Evolutionary conservation across 805 yeast species (phyloP).

Genomic region (Candida hispaniensis): DNA sequence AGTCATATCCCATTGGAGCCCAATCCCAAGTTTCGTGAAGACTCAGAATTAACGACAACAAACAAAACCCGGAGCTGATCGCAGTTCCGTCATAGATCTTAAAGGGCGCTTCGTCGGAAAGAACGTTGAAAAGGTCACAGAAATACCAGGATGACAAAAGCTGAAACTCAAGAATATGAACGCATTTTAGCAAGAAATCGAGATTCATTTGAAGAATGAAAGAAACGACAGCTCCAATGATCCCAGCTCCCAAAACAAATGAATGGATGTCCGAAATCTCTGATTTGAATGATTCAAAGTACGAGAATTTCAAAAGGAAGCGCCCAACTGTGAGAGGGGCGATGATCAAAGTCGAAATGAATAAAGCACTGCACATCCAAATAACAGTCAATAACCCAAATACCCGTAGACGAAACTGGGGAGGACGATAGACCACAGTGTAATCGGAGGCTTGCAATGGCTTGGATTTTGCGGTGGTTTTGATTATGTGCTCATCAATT

Average conservation of each 20-base stretch:
- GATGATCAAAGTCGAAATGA: constrained; percentile 21
- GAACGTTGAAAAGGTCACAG: not conserved
- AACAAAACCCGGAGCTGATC: too few species aligned
- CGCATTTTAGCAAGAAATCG: constrained; percentile 1
- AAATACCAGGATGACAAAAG: not conserved
- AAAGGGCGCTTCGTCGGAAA: too few species aligned
- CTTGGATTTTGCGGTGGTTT: constrained; percentile 34
- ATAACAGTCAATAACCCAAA: constrained; percentile 36
- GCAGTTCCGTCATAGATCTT: too few species aligned
- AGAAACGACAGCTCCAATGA: constrained; percentile 11
- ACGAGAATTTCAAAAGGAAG: constrained; percentile 10
- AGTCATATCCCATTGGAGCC: too few species aligned
- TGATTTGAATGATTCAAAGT: constrained; percentile 8
- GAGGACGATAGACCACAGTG: constrained; percentile 79
- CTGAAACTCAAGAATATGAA: constrained; percentile 3
- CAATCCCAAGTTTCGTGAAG: too few species aligned
- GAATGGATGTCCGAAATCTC: constrained; percentile 22
- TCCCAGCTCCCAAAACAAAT: constrained; percentile 21
- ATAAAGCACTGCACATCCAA: constrained; percentile 35
- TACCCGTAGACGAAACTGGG: constrained; percentile 53
- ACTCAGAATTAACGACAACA: too few species aligned
- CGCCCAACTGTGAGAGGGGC: constrained; percentile 27
- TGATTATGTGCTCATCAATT: constrained; percentile 34
- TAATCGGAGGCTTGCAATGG: constrained; percentile 30
- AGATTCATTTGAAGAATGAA: constrained; percentile 7